These are phyloP conservation scores for Chlamydomonas eustigma DNA, from an alignment of 139 green algal species.

Conservation along the genomic window DNA sequence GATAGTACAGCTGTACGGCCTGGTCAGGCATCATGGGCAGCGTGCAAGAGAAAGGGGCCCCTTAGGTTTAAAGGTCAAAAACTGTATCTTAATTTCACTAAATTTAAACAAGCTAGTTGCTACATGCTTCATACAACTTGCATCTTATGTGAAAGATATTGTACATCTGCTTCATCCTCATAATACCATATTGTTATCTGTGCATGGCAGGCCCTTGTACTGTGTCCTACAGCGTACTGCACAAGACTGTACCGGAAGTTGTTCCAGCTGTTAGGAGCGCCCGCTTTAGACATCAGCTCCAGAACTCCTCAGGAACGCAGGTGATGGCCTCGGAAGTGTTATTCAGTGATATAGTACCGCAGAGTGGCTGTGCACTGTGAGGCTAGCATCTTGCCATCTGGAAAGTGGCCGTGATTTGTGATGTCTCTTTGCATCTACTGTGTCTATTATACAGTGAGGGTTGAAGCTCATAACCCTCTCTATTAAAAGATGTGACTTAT, in stretches of 20 bases:
- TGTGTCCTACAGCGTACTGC: background rate
- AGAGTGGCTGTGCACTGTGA: too few relatives aligned
- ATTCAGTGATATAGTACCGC: too few relatives aligned
- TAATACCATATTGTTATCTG: background rate
- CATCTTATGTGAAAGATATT: background rate
- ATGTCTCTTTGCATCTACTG: too few relatives aligned
- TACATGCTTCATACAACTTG: too few relatives aligned
- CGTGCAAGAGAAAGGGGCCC: background rate
- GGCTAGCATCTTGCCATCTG: too few relatives aligned
- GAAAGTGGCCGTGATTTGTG: too few relatives aligned
- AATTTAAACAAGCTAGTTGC: too few relatives aligned
- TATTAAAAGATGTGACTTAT: too few relatives aligned
- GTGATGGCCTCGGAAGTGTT: background rate
- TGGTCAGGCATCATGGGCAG: background rate
- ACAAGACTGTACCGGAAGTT: background rate
- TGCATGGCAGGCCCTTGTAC: background rate
- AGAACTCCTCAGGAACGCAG: background rate
- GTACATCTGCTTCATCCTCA: background rate
- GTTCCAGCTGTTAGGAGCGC: background rate
- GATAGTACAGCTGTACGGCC: background rate
- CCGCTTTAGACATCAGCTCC: background rate
- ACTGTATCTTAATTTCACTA: background rate
- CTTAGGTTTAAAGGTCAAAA: background rate
- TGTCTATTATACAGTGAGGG: too few relatives aligned
- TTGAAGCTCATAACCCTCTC: too few relatives aligned